Evolutionary conservation across 306 rosid species (phyloP).

Genomic region (Quercus ilex): DNA sequence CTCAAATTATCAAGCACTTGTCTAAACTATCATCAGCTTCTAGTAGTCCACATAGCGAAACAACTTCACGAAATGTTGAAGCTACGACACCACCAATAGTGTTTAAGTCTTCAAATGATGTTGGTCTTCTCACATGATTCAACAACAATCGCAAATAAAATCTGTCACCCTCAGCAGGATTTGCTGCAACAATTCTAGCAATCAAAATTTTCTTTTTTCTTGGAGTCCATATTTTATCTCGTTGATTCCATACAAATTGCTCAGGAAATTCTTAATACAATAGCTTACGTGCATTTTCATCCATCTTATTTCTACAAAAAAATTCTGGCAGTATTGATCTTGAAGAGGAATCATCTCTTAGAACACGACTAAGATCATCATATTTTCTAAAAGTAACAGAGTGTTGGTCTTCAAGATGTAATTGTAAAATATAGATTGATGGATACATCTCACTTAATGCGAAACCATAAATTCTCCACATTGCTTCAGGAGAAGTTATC

Average conservation of each 20-base stretch:
- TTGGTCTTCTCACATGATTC: neutral
- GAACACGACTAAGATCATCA: neutral
- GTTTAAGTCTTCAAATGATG: neutral
- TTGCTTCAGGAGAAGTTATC: neutral
- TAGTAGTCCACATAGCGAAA: neutral
- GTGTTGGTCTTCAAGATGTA: neutral
- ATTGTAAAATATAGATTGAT: neutral
- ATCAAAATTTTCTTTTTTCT: neutral
- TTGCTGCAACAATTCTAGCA: neutral
- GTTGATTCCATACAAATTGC: neutral
- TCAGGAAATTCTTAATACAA: constrained; percentile 6
- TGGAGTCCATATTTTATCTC: neutral
- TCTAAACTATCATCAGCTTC: neutral
- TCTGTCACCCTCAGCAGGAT: neutral
- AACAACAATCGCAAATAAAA: neutral
- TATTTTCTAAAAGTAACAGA: neutral
- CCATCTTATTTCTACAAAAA: neutral
- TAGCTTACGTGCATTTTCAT: neutral
- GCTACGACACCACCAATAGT: neutral
- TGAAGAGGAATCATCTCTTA: too few species aligned
- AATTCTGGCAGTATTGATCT: neutral
- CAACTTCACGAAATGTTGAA: neutral
- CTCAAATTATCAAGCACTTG: neutral
- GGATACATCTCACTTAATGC: neutral
- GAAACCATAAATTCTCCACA: neutral